Percentiles rank a stretch among this genome's conserved stretches.
Evolutionary conservation across 1,284 basidiomycete genomes (phyloP).

Genomic region (Cutaneotrichosporon mucoides): DNA sequence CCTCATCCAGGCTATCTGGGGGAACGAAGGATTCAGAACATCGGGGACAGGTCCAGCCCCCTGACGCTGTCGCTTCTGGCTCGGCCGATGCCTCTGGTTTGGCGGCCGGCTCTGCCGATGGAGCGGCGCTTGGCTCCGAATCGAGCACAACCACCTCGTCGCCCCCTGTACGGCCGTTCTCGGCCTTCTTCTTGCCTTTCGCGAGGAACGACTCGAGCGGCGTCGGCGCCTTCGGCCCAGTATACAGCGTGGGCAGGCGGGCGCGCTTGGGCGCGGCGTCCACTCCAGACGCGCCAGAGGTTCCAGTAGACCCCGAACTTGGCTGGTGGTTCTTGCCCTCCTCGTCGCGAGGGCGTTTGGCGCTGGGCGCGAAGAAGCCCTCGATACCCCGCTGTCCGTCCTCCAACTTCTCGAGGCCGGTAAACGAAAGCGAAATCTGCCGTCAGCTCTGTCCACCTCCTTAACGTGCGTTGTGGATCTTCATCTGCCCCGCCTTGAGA

Average conservation of each 20-base stretch:
- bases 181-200: not conserved
- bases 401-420: constrained; percentile 74
- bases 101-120: not conserved
- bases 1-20: constrained; percentile 6
- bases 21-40: constrained; percentile 21
- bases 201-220: constrained; percentile 31
- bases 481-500: constrained; percentile 52
- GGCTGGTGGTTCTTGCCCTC: constrained; percentile 5
- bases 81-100: not conserved
- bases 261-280: constrained; percentile 26
- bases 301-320: too few species aligned
- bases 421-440: constrained; percentile 68
- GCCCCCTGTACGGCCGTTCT: not conserved
- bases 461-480: constrained; percentile 58
- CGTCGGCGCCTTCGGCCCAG: constrained; percentile 20
- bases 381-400: constrained; percentile 80
- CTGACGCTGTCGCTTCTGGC: not conserved
- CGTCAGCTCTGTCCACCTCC: not conserved
- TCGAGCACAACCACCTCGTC: too few species aligned
- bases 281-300: not conserved
- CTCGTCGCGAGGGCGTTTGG: not conserved
- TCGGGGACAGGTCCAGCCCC: constrained; percentile 21
- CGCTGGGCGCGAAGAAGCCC: constrained; percentile 61
- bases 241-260: constrained; percentile 29
- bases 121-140: too few species aligned